phyloP scores from a whole-genome alignment of 2,329 filamentous ascomycete species.

The Phoma sp. region DNA sequence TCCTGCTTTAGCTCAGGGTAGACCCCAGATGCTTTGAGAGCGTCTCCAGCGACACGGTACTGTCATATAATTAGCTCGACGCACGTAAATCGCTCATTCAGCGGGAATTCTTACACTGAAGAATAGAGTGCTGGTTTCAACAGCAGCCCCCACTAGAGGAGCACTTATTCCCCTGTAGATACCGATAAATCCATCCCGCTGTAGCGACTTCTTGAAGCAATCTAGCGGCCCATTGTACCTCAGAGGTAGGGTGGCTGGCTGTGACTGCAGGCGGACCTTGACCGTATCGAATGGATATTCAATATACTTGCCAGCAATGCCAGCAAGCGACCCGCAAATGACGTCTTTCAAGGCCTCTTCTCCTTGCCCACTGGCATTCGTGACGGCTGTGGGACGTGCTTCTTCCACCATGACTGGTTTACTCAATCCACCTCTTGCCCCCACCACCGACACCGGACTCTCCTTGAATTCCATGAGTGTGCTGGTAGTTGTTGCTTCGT shows the following conservation, averaged over 20 bases:
- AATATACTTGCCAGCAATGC: constrained; percentile 91
- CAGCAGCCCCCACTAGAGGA: constrained; percentile 85
- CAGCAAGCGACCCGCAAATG: constrained; percentile 86
- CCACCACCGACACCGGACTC: constrained; percentile 40
- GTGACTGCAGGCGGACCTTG: constrained; percentile 96
- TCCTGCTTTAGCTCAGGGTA: constrained; percentile 53
- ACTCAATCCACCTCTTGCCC: constrained; percentile 33
- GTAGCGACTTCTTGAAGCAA: constrained; percentile 87
- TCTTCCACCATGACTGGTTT: constrained; percentile 30
- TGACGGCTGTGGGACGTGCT: constrained; percentile 15
- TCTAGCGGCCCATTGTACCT: constrained; percentile 87
- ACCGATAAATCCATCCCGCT: constrained; percentile 76
- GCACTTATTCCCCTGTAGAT: constrained; percentile 94
- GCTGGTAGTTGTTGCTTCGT: constrained; percentile 6
- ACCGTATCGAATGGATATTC: constrained; percentile 99
- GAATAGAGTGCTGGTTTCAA: constrained; percentile 91
- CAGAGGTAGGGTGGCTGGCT: constrained; percentile 81
- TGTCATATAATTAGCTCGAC: constrained; percentile 34
- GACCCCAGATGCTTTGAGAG: constrained; percentile 67
- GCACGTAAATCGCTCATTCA: background rate
- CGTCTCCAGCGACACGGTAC: constrained; percentile 59
- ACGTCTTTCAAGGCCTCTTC: constrained; percentile 83
- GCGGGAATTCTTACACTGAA: constrained; percentile 66
- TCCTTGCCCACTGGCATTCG: constrained; percentile 50
- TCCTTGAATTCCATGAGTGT: constrained; percentile 40